Conservation (phyloP, 2,329 filamentous ascomycete genomes). For the Ophiostoma angusticollis region DNA sequence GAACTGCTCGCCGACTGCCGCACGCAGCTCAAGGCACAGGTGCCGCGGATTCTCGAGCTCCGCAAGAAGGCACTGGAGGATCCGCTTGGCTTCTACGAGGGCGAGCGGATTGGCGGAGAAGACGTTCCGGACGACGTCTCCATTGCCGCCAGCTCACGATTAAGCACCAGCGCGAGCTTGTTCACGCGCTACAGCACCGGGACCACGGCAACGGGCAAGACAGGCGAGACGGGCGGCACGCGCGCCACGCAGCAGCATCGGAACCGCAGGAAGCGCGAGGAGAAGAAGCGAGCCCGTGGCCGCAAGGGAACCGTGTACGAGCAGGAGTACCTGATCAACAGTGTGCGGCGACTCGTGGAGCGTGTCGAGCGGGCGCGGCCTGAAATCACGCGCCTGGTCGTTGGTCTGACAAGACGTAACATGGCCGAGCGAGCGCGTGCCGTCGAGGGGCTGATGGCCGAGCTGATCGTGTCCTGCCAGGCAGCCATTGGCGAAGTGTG, state of each 20-base stretch:
- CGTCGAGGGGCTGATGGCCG: slow-evolving; percentile 59
- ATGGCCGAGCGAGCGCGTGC: slow-evolving; percentile 83
- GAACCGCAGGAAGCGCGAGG: slow-evolving; percentile 73
- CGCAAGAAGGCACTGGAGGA: slow-evolving; percentile 70
- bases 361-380: slow-evolving; percentile 59
- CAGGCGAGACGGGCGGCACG: slow-evolving; percentile 10
- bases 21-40: slow-evolving; percentile 67
- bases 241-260: slow-evolving; percentile 39
- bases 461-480: slow-evolving; percentile 59
- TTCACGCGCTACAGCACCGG: slow-evolving; percentile 82
- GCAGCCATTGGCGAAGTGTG: slow-evolving; percentile 59
- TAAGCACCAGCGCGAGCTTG: slow-evolving; percentile 72
- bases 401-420: slow-evolving; percentile 61
- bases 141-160: slow-evolving; percentile 66
- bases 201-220: slow-evolving; percentile 40
- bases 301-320: slow-evolving; percentile 98
- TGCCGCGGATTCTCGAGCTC: slow-evolving; percentile 74
- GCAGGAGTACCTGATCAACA: slow-evolving; percentile 91
- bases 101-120: slow-evolving; percentile 39
- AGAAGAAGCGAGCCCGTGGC: slow-evolving; percentile 85
- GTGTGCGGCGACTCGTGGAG: slow-evolving; percentile 69
- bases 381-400: slow-evolving; percentile 63
- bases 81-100: slow-evolving; percentile 79
- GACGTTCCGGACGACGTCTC: slow-evolving; percentile 78
- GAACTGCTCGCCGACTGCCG: slow-evolving; percentile 93